Conservation (phyloP, 2,329 filamentous ascomycete genomes). For the Keithomyces neogunnii region DNA sequence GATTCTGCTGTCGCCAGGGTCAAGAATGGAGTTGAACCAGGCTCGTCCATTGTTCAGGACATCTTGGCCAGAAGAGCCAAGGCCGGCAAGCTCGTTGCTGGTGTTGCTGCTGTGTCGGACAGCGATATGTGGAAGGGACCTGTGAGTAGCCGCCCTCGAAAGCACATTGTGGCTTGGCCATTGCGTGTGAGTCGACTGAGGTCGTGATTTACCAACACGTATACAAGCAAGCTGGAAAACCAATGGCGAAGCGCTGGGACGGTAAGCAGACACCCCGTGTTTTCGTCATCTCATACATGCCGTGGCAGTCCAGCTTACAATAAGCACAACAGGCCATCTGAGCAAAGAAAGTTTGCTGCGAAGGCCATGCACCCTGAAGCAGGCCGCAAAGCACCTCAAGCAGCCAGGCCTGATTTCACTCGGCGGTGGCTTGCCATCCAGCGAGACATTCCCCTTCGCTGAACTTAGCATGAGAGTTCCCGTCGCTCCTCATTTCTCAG, state of each 20-base stretch:
- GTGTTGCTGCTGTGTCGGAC: constrained; percentile 67
- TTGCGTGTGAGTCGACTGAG: not conserved
- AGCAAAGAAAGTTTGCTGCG: constrained; percentile 53
- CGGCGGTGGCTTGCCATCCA: constrained; percentile 80
- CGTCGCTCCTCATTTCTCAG: constrained; percentile 58
- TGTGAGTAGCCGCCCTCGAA: constrained; percentile 42
- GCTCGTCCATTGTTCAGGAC: constrained; percentile 19
- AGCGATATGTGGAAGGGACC: constrained; percentile 78
- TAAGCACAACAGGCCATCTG: constrained; percentile 38
- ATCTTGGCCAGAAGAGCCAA: constrained; percentile 46
- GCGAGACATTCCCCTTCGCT: constrained; percentile 88
- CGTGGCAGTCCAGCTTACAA: not conserved
- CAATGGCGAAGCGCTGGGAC: constrained; percentile 76
- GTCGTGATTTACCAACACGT: not conserved
- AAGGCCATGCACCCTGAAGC: constrained; percentile 68
- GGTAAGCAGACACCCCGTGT: constrained; percentile 44
- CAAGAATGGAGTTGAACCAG: not conserved
- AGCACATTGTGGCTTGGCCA: no score
- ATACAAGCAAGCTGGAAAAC: constrained; percentile 43
- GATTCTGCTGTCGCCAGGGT: constrained; percentile 15
- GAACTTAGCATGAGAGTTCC: constrained; percentile 69
- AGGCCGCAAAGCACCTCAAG: constrained; percentile 69
- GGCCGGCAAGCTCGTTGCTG: constrained; percentile 63
- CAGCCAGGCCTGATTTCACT: constrained; percentile 83
- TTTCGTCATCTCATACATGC: not conserved